These are phyloP conservation scores for Pyrus communis DNA, from an alignment of 306 rosid species.

Conservation along the genomic window DNA sequence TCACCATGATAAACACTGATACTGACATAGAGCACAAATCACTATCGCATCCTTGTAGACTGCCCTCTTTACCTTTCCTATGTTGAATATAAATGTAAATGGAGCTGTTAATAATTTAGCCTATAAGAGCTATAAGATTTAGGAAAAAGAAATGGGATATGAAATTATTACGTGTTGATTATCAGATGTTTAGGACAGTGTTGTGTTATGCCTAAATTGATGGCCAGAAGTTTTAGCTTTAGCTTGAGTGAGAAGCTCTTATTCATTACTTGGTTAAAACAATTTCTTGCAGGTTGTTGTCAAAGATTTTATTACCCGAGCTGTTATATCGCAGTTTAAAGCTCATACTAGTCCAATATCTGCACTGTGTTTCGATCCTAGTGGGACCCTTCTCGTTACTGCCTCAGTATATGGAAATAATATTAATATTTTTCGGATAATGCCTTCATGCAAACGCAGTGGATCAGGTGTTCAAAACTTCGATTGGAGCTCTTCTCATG, in stretches of 20 bases:
- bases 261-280: conserved; percentile 24
- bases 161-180: not conserved
- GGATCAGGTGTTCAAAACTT: conserved; percentile 47
- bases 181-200: not conserved
- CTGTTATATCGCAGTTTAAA: conserved; percentile 69
- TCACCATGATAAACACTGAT: not conserved
- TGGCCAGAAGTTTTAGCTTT: not conserved
- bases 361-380: conserved; percentile 84
- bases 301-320: conserved; percentile 66
- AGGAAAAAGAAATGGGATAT: not conserved
- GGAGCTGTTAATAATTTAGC: not conserved
- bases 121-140: not conserved
- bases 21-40: not conserved
- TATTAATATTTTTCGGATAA: conserved; percentile 78
- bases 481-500: conserved; percentile 67
- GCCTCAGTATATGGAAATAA: conserved; percentile 81
- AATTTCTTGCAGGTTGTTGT: conserved; percentile 62
- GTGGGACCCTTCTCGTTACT: conserved; percentile 89
- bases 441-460: conserved; percentile 52
- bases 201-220: not conserved
- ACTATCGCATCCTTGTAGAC: not conserved
- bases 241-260: not conserved
- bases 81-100: not conserved
- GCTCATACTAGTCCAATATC: conserved; percentile 90
- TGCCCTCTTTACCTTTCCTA: not conserved